Conservation (phyloP, 371 early-diverging fungal genomes). For the Zychaea mexicana region DNA sequence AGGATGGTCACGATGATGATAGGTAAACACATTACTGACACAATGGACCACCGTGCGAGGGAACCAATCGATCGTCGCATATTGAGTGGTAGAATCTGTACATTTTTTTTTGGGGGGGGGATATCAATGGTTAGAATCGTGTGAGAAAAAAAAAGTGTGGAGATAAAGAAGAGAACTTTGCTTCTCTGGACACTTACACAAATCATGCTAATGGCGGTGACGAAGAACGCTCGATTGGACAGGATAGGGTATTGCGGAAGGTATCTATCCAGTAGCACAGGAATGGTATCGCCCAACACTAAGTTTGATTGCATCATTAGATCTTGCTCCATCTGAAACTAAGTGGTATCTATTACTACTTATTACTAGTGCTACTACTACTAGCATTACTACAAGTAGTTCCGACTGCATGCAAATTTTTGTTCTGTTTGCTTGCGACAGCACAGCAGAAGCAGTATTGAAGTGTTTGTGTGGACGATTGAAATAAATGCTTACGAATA, state of each 20-base stretch:
- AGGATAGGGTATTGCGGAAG: slow-evolving; percentile 36
- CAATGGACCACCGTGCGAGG: slow-evolving; percentile 56
- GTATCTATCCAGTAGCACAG: slow-evolving; percentile 47
- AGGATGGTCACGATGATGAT: slow-evolving; percentile 52
- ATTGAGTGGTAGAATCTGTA: slow-evolving; percentile 49
- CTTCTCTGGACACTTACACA: slow-evolving; percentile 40
- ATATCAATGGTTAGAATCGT: neutral
- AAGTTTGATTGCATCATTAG: neutral
- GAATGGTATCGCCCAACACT: slow-evolving; percentile 62
- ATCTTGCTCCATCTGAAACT: too few relatives aligned
- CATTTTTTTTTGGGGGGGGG: neutral
- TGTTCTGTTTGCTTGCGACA: too few relatives aligned
- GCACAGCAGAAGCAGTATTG: too few relatives aligned
- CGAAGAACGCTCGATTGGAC: slow-evolving; percentile 40
- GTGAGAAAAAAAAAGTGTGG: neutral
- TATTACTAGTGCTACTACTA: neutral
- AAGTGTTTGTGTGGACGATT: too few relatives aligned
- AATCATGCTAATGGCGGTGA: slow-evolving; percentile 37
- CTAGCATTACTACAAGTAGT: too few relatives aligned
- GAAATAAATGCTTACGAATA: slow-evolving; percentile 36
- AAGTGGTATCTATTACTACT: neutral
- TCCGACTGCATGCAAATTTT: too few relatives aligned
- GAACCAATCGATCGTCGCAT: slow-evolving; percentile 62
- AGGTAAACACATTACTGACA: slow-evolving; percentile 57
- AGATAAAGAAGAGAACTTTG: too few relatives aligned